Conservation (phyloP, 73 alveolate species). For the Paramecium sexaurelia region DNA sequence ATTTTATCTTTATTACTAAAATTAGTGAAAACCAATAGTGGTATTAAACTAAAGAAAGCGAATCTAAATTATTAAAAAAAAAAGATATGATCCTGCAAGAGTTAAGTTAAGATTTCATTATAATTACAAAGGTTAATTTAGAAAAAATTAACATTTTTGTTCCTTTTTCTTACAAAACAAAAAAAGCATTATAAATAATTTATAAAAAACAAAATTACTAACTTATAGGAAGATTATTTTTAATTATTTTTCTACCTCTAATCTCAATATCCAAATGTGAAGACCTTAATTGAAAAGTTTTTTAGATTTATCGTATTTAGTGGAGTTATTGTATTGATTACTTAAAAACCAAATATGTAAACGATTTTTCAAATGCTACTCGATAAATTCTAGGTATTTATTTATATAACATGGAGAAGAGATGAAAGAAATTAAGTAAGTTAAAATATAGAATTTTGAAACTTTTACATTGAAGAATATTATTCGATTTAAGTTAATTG, state of each 20-base stretch:
- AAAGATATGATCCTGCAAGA: neutral
- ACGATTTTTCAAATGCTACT: neutral
- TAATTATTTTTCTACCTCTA: too few species aligned
- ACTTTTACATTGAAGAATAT: constrained; percentile 37
- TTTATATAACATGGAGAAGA: neutral
- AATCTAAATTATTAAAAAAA: neutral
- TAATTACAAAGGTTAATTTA: neutral
- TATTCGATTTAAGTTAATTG: constrained; percentile 25
- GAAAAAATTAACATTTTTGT: neutral
- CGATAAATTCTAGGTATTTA: neutral
- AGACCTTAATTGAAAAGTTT: too few species aligned
- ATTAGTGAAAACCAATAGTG: neutral
- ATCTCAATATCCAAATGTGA: too few species aligned
- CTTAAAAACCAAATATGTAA: neutral
- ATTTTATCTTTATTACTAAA: neutral
- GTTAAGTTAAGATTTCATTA: neutral
- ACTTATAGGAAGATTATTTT: too few species aligned
- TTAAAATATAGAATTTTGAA: neutral
- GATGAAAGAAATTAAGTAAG: constrained; percentile 34
- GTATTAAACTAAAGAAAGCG: neutral
- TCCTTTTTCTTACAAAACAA: neutral
- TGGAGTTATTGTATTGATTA: neutral
- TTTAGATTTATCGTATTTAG: neutral
- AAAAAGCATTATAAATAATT: neutral
- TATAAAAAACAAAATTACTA: too few species aligned